A percentile compares a stretch with the other conserved stretches of the same genome.
These are phyloP conservation scores for Hysterangium stoloniferum DNA, from an alignment of 768 basidiomycete species.

Conservation along the genomic window DNA sequence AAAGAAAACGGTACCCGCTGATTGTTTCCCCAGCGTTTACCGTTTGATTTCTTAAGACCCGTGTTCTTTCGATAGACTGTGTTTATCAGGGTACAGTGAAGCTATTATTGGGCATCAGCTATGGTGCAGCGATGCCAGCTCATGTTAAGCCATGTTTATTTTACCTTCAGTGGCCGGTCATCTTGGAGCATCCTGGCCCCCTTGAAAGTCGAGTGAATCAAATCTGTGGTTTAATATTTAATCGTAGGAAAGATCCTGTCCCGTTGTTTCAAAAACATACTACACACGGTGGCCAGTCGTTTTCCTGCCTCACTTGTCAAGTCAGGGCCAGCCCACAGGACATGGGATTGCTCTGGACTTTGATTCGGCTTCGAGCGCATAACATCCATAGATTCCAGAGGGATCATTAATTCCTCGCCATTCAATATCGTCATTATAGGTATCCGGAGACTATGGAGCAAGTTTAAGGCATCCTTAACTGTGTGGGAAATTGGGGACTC, in stretches of 20 bases:
- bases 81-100: constrained; percentile 32
- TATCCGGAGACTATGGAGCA: constrained; percentile 23
- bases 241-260: not conserved
- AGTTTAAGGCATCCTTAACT: constrained; percentile 18
- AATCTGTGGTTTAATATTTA: constrained; percentile 17
- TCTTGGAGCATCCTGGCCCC: constrained; percentile 26
- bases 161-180: constrained; percentile 29
- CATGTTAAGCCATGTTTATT: not conserved
- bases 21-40: not conserved
- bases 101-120: constrained; percentile 15
- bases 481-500: not conserved
- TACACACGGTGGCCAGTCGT: constrained; percentile 26
- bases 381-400: constrained; percentile 43
- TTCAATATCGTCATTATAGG: constrained; percentile 36
- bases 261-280: constrained; percentile 21
- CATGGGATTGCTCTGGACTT: constrained; percentile 37
- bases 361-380: constrained; percentile 33
- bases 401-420: constrained; percentile 26
- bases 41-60: constrained; percentile 7
- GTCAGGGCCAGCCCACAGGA: constrained; percentile 48
- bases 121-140: not conserved
- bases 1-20: constrained; percentile 39
- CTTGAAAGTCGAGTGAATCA: constrained; percentile 24
- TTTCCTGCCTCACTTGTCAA: constrained; percentile 24
- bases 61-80: constrained; percentile 26